Conservation (phyloP, 495 filamentous ascomycete species). For the Tricharina praecox region DNA sequence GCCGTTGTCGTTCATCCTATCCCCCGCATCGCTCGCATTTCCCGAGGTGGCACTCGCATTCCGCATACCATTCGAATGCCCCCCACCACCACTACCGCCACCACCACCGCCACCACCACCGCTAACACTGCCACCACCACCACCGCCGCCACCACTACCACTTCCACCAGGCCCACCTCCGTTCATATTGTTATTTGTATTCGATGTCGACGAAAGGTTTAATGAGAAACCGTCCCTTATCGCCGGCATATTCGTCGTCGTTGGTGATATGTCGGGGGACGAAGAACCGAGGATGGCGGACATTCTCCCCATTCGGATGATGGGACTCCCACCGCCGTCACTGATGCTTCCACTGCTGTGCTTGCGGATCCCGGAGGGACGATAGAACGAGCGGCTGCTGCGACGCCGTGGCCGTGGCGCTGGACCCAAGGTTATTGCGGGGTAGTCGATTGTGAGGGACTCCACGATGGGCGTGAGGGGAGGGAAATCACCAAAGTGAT, state of each 20-base stretch:
- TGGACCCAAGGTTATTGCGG: conserved; percentile 21
- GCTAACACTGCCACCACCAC: too few species aligned
- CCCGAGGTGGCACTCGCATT: conserved; percentile 12
- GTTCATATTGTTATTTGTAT: background rate
- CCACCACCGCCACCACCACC: too few species aligned
- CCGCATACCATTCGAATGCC: conserved; percentile 13
- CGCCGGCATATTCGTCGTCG: conserved; percentile 14
- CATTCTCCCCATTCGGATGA: conserved; percentile 16
- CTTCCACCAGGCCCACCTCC: conserved; percentile 7
- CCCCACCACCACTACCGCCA: too few species aligned
- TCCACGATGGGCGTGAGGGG: conserved; percentile 13
- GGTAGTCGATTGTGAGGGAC: conserved; percentile 18
- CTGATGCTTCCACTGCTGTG: conserved; percentile 17
- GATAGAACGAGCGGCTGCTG: conserved; percentile 21
- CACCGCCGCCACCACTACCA: conserved; percentile 12
- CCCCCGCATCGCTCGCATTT: conserved; percentile 15
- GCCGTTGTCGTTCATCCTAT: conserved; percentile 8
- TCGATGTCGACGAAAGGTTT: conserved; percentile 7
- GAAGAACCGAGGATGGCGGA: conserved; percentile 21
- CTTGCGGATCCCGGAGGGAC: conserved; percentile 19
- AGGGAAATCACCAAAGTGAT: conserved; percentile 3
- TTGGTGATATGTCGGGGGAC: conserved; percentile 24
- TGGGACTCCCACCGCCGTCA: background rate
- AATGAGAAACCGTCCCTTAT: conserved; percentile 16
- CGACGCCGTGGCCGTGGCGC: conserved; percentile 17